Percentiles rank a stretch among this genome's conserved stretches.
These are phyloP conservation scores for Ambrosia hybrid DNA, from an alignment of 140 eudicot species.

Conservation along the genomic window DNA sequence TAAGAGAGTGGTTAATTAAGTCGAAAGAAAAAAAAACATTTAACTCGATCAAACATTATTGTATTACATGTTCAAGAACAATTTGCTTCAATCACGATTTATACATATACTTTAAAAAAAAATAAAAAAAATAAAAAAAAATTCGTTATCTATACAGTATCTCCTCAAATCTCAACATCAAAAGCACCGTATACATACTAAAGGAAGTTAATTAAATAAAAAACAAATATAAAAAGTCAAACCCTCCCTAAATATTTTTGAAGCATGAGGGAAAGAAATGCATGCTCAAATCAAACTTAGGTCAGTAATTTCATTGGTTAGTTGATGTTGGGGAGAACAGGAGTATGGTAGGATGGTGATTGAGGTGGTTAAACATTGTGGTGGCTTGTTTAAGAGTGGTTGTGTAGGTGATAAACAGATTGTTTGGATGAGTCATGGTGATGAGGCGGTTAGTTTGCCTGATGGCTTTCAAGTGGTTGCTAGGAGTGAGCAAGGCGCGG, in stretches of 20 bases:
- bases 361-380: conserved; percentile 47
- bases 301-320: conserved; percentile 19
- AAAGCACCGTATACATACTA: conserved; percentile 27
- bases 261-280: too few relatives aligned
- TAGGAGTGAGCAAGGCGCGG: conserved; percentile 70
- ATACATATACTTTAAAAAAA: conserved; percentile 14
- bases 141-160: conserved; percentile 25
- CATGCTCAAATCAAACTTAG: too few relatives aligned
- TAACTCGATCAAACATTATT: conserved; percentile 1
- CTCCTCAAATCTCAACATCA: conserved; percentile 21
- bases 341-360: conserved; percentile 94
- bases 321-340: conserved; percentile 82
- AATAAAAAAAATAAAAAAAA: not conserved
- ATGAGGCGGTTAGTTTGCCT: conserved; percentile 79
- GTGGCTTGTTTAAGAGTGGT: conserved; percentile 50
- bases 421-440: conserved; percentile 99
- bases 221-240: too few relatives aligned
- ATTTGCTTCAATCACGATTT: conserved; percentile 18
- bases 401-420: conserved; percentile 53
- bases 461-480: conserved; percentile 90
- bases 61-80: conserved; percentile 11
- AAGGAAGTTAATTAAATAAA: conserved; percentile 3
- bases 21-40: not conserved
- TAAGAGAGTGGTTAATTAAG: not conserved
- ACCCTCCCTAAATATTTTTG: too few relatives aligned